Conservation (phyloP, 345 rosid genomes). For the Erucastrum elatum region DNA sequence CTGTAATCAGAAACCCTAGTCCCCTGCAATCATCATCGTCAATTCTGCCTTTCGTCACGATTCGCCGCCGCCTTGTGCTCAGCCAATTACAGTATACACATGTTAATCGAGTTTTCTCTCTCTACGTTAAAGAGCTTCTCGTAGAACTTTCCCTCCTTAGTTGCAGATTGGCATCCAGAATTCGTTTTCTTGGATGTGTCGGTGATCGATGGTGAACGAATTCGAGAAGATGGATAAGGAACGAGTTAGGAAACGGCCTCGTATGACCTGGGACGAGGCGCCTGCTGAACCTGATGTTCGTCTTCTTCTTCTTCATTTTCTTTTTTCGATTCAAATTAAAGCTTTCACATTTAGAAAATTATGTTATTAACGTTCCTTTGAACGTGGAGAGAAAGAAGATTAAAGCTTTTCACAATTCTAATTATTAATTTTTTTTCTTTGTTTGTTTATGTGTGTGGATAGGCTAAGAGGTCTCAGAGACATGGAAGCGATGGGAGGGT, state of each 20-base stretch:
- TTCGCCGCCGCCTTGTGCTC: background rate
- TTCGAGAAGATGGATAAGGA: slow-evolving; percentile 50
- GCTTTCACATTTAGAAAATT: background rate
- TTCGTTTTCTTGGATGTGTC: background rate
- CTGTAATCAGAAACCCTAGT: slow-evolving; percentile 24
- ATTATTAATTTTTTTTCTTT: background rate
- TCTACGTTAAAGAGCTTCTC: slow-evolving; percentile 11
- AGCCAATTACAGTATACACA: background rate
- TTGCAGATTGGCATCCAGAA: slow-evolving; percentile 27
- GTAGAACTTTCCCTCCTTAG: slow-evolving; percentile 24
- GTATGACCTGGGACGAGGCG: slow-evolving; percentile 66
- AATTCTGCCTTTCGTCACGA: background rate
- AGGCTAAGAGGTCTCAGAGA: slow-evolving; percentile 51
- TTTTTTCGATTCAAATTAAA: background rate
- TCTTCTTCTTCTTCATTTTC: slow-evolving; percentile 6
- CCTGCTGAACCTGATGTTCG: slow-evolving; percentile 61
- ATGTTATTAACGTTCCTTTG: background rate
- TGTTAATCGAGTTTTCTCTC: slow-evolving; percentile 14
- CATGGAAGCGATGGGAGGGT: slow-evolving; percentile 40
- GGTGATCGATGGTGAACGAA: slow-evolving; percentile 26
- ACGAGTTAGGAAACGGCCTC: slow-evolving; percentile 62
- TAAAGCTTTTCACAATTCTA: no score
- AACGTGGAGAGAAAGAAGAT: no score
- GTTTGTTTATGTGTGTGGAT: background rate
- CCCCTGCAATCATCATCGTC: slow-evolving; percentile 18